Percentiles rank a stretch among this genome's conserved stretches.
These are phyloP conservation scores for Linderina pennispora DNA, from an alignment of 192 early-diverging fungal species.

Conservation along the genomic window DNA sequence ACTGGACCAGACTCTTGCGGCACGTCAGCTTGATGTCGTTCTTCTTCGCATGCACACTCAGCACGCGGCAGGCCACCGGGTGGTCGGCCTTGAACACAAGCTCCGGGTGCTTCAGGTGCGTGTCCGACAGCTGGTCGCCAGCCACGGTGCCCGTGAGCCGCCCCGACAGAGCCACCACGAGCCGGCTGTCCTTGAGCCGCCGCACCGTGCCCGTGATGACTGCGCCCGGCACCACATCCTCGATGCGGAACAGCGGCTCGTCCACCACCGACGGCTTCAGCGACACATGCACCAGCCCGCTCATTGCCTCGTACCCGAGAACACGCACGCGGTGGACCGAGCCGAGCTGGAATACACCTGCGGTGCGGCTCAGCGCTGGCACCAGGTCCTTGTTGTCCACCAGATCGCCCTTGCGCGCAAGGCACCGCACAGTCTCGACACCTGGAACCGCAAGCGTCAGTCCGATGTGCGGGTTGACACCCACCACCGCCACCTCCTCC, in stretches of 20 bases:
- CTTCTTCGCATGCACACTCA: constrained; percentile 49
- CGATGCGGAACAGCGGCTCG: constrained; percentile 59
- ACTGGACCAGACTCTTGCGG: constrained; percentile 69
- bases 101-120: constrained; percentile 56
- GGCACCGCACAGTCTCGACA: constrained; percentile 7
- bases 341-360: constrained; percentile 58
- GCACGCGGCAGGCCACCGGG: constrained; percentile 65
- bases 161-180: constrained; percentile 51
- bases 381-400: constrained; percentile 56
- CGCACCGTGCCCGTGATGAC: constrained; percentile 43
- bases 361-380: constrained; percentile 41
- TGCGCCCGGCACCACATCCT: constrained; percentile 51
- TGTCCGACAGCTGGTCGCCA: constrained; percentile 68
- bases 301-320: constrained; percentile 69
- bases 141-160: constrained; percentile 67
- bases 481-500: constrained; percentile 55
- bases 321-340: constrained; percentile 73
- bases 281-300: constrained; percentile 65
- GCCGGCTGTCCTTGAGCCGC: constrained; percentile 49
- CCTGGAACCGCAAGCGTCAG: constrained; percentile 53
- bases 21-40: constrained; percentile 65
- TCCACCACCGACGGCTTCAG: constrained; percentile 64
- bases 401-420: constrained; percentile 55
- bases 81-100: constrained; percentile 70
- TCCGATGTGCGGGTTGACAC: constrained; percentile 58